These are phyloP conservation scores for Collariella sp. DNA, from an alignment of 495 filamentous ascomycete genomes.

Conservation along the genomic window DNA sequence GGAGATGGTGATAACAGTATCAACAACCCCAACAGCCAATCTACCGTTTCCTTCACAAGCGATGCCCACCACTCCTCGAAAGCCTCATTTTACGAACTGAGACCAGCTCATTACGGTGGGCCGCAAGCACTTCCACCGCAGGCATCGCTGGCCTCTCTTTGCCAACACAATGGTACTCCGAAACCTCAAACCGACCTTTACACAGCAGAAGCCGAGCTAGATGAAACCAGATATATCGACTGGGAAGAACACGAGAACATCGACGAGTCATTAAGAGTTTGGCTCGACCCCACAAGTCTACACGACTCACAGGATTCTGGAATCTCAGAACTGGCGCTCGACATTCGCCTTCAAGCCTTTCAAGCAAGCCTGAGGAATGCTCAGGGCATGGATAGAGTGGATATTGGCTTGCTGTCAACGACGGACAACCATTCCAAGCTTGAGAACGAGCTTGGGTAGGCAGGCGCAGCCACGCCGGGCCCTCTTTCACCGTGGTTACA, in stretches of 20 bases:
- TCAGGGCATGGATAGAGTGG: constrained; percentile 10
- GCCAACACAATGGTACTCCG: neutral
- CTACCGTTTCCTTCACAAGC: constrained; percentile 10
- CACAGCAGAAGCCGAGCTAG: neutral
- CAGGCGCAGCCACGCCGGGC: no score
- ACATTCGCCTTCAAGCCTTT: constrained; percentile 27
- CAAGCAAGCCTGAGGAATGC: constrained; percentile 21
- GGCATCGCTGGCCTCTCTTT: no score
- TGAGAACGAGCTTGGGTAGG: constrained; percentile 27
- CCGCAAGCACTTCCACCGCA: no score
- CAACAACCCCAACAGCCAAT: constrained; percentile 14
- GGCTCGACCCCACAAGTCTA: constrained; percentile 7
- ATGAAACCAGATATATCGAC: neutral
- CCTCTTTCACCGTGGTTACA: no score
- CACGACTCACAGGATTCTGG: constrained; percentile 24
- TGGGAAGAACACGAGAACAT: neutral
- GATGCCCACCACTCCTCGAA: neutral
- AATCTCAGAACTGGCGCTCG: constrained; percentile 24
- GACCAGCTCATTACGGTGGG: neutral
- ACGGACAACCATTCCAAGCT: constrained; percentile 29
- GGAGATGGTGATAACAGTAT: neutral
- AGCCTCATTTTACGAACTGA: neutral
- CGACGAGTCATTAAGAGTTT: neutral
- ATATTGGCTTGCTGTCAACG: constrained; percentile 31
- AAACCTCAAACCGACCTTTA: neutral